Base-by-base conservation (phyloP, 2,329 filamentous ascomycete species). In the Penicillium sp. region DNA sequence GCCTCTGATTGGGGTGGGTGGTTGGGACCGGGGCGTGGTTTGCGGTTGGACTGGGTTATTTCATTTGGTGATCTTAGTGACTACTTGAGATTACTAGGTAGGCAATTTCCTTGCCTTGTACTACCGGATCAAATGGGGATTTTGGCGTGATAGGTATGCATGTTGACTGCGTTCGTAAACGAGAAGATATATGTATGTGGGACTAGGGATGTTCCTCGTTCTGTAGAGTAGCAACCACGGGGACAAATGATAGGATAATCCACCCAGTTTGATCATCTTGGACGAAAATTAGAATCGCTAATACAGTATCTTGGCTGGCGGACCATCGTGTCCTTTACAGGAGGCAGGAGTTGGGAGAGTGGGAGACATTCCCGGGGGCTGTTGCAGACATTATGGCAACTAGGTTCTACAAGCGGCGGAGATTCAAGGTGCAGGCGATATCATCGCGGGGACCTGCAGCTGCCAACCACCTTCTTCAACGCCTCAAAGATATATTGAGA, bases 1-100 rank as follows among this genome's bases (percentile, higher is more conserved):
- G 38, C 56, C 51, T 50, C 47, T 53, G 48, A 38, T 51, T 43
- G 31, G 43, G 43, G 25, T 25, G 42, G 34, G 38, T 48, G 50
- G 31, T 31, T 34, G 48, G 55, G 47, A 20, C 28, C 39, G 35
- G 34, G 55, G 22, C 14, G 35, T 17, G 15, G 20, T 35, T 37
- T 39, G 51, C n/a, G 28, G 20, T n/a, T 45, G 10, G n/a, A 54
- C 17, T 34, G 7, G 22, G 12, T 7, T 10, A 17, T n/a, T 38
- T 47, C 14, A 20, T 31, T 57, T 47, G 22, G 38, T 10, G 34
- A 2, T 35, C 6, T n/a, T 31, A 20, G n/a, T 6, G 11, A 14
- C 11, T 14, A 45, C 47, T 17, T 2, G n/a, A 20, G 28, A 11
- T 15, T 15, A 35, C 28, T 48, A 3, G 15, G n/a, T 34, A 17